Percentiles rank a stretch among this genome's conserved stretches.
phyloP scores from a whole-genome alignment of 257 asterid species.

The Petunia secreta region DNA sequence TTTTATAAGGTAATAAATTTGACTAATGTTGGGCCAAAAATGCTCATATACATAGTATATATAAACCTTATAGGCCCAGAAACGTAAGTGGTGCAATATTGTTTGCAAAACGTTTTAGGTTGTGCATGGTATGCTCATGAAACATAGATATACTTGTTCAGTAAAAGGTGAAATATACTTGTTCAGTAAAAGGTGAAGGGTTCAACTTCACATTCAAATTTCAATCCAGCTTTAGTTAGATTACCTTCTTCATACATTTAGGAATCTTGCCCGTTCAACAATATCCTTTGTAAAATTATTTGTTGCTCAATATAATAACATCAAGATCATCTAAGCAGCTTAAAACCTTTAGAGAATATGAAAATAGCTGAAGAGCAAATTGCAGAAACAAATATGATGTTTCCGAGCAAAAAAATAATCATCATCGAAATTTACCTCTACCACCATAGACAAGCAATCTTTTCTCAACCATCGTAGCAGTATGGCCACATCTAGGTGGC shows the following conservation, averaged over 20 bases:
- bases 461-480: constrained; percentile 95
- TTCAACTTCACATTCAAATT: background rate
- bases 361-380: constrained; percentile 6
- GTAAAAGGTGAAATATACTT: constrained; percentile 10
- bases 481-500: constrained; percentile 98
- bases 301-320: constrained; percentile 10
- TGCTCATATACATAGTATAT: too few relatives aligned
- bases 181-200: constrained; percentile 16
- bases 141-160: background rate
- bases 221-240: constrained; percentile 6
- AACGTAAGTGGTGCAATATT: too few relatives aligned
- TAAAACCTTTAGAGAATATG: background rate
- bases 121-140: background rate
- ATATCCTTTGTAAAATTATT: background rate
- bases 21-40: too few relatives aligned
- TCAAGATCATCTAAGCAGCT: constrained; percentile 14
- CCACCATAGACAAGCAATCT: constrained; percentile 97
- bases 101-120: background rate
- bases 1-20: too few relatives aligned
- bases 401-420: background rate
- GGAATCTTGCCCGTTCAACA: constrained; percentile 18
- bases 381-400: background rate
- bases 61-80: too few relatives aligned
- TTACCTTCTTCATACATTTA: background rate
- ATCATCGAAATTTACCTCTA: constrained; percentile 61